phyloP scores from a whole-genome alignment of 176 grass and related monocot genomes.

The Phyllostachys edulis region DNA sequence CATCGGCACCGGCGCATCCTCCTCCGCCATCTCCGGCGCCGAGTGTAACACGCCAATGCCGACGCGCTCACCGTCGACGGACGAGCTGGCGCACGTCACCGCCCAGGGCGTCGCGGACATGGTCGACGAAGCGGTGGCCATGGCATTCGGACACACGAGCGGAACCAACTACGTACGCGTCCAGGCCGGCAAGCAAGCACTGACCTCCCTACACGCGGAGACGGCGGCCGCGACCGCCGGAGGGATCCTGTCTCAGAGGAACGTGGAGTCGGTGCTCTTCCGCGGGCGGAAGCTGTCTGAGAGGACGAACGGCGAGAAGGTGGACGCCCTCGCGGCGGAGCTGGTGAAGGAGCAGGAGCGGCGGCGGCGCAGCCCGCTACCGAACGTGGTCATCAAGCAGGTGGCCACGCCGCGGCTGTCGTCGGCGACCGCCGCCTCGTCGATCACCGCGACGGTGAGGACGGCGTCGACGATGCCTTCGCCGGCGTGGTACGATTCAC shows the following conservation, averaged over 20 bases:
- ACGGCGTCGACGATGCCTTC: slow-evolving; percentile 43
- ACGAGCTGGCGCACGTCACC: slow-evolving; percentile 40
- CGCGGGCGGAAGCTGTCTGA: slow-evolving; percentile 50
- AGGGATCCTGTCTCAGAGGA: slow-evolving; percentile 51
- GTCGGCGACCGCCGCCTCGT: slow-evolving; percentile 44
- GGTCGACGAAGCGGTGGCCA: slow-evolving; percentile 62
- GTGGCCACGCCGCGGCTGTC: slow-evolving; percentile 54
- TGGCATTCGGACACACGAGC: slow-evolving; percentile 55
- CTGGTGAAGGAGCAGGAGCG: slow-evolving; percentile 68
- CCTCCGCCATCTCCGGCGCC: not conserved
- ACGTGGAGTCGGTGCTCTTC: slow-evolving; percentile 68
- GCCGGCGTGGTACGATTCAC: slow-evolving; percentile 39
- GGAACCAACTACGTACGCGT: slow-evolving; percentile 54
- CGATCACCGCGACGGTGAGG: slow-evolving; percentile 23
- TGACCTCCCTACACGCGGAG: not conserved
- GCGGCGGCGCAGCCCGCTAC: slow-evolving; percentile 47
- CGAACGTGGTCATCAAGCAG: slow-evolving; percentile 56
- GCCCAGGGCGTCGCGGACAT: slow-evolving; percentile 43
- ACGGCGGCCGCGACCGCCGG: slow-evolving; percentile 9
- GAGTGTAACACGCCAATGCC: slow-evolving; percentile 26
- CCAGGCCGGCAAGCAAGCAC: slow-evolving; percentile 20
- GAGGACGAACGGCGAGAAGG: slow-evolving; percentile 57
- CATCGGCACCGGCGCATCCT: slow-evolving; percentile 44
- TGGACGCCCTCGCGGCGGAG: slow-evolving; percentile 51
- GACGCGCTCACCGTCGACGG: slow-evolving; percentile 29